Evolutionary conservation across 306 rosid species (phyloP).

Genomic region (Glycine tomentella): DNA sequence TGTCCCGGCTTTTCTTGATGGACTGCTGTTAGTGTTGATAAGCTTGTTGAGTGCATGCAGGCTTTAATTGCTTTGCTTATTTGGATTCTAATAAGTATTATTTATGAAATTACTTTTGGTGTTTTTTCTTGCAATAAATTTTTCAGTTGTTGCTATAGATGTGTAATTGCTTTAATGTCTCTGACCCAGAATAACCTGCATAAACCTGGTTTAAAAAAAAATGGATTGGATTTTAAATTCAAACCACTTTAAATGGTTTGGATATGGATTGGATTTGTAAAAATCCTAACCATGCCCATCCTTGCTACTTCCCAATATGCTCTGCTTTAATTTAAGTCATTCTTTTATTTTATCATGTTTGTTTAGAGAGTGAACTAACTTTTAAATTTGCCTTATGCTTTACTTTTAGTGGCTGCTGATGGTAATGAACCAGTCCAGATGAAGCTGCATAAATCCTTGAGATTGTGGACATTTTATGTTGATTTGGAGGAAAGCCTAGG

Average conservation of each 20-base stretch:
- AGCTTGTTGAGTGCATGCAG: not conserved
- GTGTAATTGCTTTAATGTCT: not conserved
- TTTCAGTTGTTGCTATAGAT: not conserved
- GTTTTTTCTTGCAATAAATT: too few species aligned
- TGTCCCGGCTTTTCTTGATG: not conserved
- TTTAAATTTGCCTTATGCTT: conserved; percentile 43
- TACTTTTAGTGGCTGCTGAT: conserved; percentile 85
- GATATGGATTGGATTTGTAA: not conserved
- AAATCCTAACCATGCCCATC: not conserved
- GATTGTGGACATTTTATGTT: conserved; percentile 90
- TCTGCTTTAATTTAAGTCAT: not conserved
- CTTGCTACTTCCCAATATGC: not conserved
- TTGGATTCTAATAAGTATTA: not conserved
- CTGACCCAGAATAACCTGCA: not conserved
- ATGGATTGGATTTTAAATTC: not conserved
- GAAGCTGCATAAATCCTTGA: conserved; percentile 80
- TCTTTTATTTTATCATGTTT: conserved; percentile 1
- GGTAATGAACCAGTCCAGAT: conserved; percentile 93
- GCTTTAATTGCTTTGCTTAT: not conserved
- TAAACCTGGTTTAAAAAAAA: not conserved
- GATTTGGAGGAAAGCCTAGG: conserved; percentile 96
- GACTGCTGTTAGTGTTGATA: not conserved
- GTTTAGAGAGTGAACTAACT: conserved; percentile 37
- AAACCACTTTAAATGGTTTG: not conserved
- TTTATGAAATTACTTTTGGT: not conserved